Base-by-base conservation (phyloP, 2,329 filamentous ascomycete genomes). In the Colletotrichum sublineola region DNA sequence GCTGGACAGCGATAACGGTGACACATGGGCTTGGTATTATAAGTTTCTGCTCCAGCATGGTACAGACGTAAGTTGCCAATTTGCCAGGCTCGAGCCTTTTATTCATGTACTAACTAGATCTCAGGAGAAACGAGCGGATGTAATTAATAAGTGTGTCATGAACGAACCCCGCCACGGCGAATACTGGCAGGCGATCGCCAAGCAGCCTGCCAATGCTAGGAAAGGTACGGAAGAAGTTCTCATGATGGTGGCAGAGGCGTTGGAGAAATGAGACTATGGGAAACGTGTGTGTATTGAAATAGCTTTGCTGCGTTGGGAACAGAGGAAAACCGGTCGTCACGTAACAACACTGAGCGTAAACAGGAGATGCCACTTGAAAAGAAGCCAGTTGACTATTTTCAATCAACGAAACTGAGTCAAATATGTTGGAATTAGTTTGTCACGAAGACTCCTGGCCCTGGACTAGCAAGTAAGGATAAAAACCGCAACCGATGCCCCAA, bases 1-100 rank as follows among this genome's bases (percentile, higher is more conserved):
- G 66, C 86, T 96, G 15, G 95, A 99, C 78, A 90, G 92, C 46
- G 95, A 98, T 80, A 85, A 91, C 63, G 96, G 96, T 63, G 97
- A 99, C 84, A 93, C 91, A 14, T 99, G 97, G 97, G 96, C 95
- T 29, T 99, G 96, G 96, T 99, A 98, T 82, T 96, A 95, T 82
- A 95, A 96, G 81, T 99, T 98, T 81, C 80, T 98, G 75, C 81
- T 91, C 76, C 94, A 98, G 86, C 95, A 99, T 83, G 97, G 96
- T 12, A 98, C 95, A 6, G 92, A 94, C 15, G 71, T 73, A 44
- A 65, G 71, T 73, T 31, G 1, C 36, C 5, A 3, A 7, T 3
- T 38, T 15, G 9, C 29, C 24, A 36, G 6, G 11, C 3, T n/a
- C n/a, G 20, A 24, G 11, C 18, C 8, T 57, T 18, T 4, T n/a